phyloP scores from a whole-genome alignment of 805 yeast species.

The Zygotorulaspora sp. region DNA sequence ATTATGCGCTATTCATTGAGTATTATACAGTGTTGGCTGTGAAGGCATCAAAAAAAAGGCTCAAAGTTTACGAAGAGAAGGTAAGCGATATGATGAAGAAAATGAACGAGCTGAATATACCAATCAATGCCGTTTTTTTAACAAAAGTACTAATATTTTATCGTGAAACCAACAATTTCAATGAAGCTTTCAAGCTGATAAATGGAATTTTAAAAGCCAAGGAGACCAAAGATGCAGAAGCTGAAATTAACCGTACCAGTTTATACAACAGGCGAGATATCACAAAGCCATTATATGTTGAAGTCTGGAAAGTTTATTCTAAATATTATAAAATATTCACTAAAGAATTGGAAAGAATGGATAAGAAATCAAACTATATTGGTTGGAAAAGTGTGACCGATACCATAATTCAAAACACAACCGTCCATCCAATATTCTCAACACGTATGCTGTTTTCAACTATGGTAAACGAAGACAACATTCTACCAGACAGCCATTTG shows the following conservation, averaged over 20 bases:
- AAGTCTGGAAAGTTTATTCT: constrained; percentile 33
- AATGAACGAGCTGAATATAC: constrained; percentile 33
- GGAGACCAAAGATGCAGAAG: constrained; percentile 14
- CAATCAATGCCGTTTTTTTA: constrained; percentile 37
- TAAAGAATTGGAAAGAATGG: constrained; percentile 14
- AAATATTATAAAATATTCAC: constrained; percentile 15
- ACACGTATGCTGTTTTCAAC: constrained; percentile 14
- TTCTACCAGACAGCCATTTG: constrained; percentile 20
- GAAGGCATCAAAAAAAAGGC: constrained; percentile 2
- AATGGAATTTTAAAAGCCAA: constrained; percentile 27
- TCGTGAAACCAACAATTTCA: constrained; percentile 27
- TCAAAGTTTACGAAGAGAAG: constrained; percentile 21
- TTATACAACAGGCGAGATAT: constrained; percentile 14
- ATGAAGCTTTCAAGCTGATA: constrained; percentile 34
- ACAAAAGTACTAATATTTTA: constrained; percentile 38
- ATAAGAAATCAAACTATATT: constrained; percentile 15
- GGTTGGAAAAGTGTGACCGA: constrained; percentile 14
- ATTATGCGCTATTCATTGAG: constrained; percentile 40
- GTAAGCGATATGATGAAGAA: constrained; percentile 31
- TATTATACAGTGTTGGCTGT: constrained; percentile 26
- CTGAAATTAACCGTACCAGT: constrained; percentile 9
- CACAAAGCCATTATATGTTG: constrained; percentile 28
- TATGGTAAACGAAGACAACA: constrained; percentile 22
- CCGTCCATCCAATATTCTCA: constrained; percentile 14
- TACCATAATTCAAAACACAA: constrained; percentile 10